Conservation (phyloP, 2,329 filamentous ascomycete species). For the Colletotrichum orbiculare region DNA sequence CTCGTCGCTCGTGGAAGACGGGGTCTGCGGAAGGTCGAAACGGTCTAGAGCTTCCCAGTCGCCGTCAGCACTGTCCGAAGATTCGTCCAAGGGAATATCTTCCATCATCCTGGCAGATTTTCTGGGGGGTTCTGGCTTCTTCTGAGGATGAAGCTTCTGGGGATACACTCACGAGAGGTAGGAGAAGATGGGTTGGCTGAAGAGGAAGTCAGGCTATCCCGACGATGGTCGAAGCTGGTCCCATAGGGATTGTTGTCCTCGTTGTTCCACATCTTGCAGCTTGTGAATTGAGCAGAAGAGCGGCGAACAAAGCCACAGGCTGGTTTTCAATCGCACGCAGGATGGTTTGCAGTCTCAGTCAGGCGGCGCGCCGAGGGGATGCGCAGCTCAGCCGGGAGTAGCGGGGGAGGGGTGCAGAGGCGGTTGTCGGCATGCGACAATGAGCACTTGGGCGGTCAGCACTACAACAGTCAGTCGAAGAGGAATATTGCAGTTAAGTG, state of each 20-base stretch:
- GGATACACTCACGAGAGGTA: slow-evolving; percentile 58
- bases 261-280: slow-evolving; percentile 90
- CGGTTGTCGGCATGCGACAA: slow-evolving; percentile 20
- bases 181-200: slow-evolving; percentile 74
- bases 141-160: slow-evolving; percentile 1
- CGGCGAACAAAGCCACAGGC: slow-evolving; percentile 26
- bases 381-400: slow-evolving; percentile 34
- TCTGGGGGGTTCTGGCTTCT: slow-evolving; percentile 12
- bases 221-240: slow-evolving; percentile 81
- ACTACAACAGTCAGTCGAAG: background rate
- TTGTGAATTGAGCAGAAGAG: background rate
- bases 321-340: slow-evolving; percentile 17
- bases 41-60: slow-evolving; percentile 60
- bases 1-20: slow-evolving; percentile 75
- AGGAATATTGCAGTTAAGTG: background rate
- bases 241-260: slow-evolving; percentile 99
- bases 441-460: slow-evolving; percentile 4
- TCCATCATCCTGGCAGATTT: slow-evolving; percentile 51
- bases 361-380: slow-evolving; percentile 28
- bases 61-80: slow-evolving; percentile 53
- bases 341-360: slow-evolving; percentile 30
- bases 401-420: slow-evolving; percentile 35
- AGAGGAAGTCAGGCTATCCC: slow-evolving; percentile 81
- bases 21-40: slow-evolving; percentile 77
- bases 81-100: slow-evolving; percentile 49